phyloP scores from a whole-genome alignment of 441 rosid genomes.

The Brassica hybrid region DNA sequence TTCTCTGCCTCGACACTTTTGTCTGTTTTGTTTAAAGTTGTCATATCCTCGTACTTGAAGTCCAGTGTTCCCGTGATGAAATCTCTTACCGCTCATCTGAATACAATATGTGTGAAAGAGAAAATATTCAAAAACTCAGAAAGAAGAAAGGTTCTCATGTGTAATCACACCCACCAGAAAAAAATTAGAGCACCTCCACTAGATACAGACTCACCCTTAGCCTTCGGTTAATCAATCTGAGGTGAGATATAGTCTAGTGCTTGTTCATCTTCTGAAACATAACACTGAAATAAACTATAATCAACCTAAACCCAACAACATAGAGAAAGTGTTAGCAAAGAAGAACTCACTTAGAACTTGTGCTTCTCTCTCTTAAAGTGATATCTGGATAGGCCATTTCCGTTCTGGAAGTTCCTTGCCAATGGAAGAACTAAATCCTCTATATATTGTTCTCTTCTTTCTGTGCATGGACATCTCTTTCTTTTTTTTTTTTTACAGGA shows the following conservation, averaged over 20 bases:
- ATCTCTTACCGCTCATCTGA: not conserved
- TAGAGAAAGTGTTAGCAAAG: not conserved
- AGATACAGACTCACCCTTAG: no score
- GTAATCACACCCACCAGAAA: slow-evolving; percentile 17
- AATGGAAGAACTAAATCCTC: no score
- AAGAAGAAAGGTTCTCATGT: not conserved
- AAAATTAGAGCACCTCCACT: not conserved
- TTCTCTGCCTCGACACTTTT: not conserved
- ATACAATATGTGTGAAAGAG: not conserved
- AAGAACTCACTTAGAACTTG: slow-evolving; percentile 56
- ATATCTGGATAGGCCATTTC: no score
- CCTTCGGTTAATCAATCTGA: slow-evolving; percentile 43
- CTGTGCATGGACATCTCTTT: no score
- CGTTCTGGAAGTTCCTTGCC: no score
- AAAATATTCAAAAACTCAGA: not conserved
- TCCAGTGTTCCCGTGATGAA: not conserved
- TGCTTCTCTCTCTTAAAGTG: slow-evolving; percentile 46
- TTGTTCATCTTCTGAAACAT: no score
- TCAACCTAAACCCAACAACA: no score
- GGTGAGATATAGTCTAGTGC: slow-evolving; percentile 49
- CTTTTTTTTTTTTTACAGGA: no score
- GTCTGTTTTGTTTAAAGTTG: no score
- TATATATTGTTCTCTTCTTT: no score
- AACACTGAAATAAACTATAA: no score
- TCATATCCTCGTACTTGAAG: not conserved